These are phyloP conservation scores for Vaccinium vitisidaea DNA, from an alignment of 148 eudicot species.

Conservation along the genomic window DNA sequence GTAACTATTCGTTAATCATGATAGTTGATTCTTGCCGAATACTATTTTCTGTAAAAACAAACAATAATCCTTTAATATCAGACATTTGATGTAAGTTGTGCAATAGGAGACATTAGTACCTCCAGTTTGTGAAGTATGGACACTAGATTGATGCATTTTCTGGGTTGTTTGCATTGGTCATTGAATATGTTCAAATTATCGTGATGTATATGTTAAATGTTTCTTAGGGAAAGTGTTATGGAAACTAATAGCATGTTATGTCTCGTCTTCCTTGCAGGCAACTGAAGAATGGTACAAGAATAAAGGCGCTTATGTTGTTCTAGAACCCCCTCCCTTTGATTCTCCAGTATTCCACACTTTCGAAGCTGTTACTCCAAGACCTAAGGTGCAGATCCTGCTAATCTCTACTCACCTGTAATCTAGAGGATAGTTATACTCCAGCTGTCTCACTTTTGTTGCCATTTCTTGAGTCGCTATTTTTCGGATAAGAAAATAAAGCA, in stretches of 20 bases:
- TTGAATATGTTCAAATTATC: background rate
- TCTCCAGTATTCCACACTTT: conserved; percentile 78
- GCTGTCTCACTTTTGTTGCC: no score
- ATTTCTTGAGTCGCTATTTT: no score
- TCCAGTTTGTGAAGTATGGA: background rate
- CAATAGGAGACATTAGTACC: background rate
- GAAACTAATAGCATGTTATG: background rate
- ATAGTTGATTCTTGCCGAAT: background rate
- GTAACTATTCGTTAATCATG: no score
- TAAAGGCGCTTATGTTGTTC: conserved; percentile 82
- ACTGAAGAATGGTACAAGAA: conserved; percentile 69
- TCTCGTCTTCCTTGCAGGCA: conserved; percentile 48
- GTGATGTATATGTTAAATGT: background rate
- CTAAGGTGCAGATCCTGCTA: conserved; percentile 48
- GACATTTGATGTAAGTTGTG: background rate
- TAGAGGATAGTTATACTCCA: no score
- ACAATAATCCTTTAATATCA: background rate
- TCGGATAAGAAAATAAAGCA: no score
- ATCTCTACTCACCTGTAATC: background rate
- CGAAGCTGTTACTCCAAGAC: conserved; percentile 85
- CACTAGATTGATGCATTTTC: background rate
- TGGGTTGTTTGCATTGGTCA: background rate
- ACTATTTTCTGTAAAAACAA: no score
- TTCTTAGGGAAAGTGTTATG: background rate
- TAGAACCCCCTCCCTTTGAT: conserved; percentile 82